Evolutionary conservation across 768 basidiomycete species (phyloP), one percentile per base, ranked within the genome.

Genomic region (Daedaleopsis sinensis): DNA sequence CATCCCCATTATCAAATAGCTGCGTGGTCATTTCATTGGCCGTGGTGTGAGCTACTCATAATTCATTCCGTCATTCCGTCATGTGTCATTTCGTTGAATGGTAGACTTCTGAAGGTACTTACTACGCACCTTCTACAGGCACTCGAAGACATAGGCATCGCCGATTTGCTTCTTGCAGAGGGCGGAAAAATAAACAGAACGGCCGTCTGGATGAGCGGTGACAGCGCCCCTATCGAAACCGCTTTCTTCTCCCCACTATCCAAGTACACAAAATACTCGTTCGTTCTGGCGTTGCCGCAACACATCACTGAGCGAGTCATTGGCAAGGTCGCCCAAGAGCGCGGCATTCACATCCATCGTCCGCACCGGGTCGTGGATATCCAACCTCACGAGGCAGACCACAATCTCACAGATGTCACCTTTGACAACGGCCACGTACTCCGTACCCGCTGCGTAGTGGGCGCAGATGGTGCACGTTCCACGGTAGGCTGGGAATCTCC

Each of bases 401-500:
- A 57, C 13, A 68, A 68, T 13, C 27, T 78, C 15, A 74, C 67
- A 5, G 74, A 80, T 16, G 81, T 81, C 19, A 64, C 69, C 0
- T 83, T 85, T 61, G 80, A 83, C 27, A 74, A 77, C 48, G 83
- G 83, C 4, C 74, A 74, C 38, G 66, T 71, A 12, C 75, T 84
- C 39, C 74, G 69, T 3, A 68, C 83, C 13, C 76, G 74, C 37
- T 83, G 82, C 66, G 77, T 84, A 5, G 65, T 84, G 35, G 83
- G 80, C 23, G 82, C 83, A 9, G 84, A 86, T 65, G 83, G 84
- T 3, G 71, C 81, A 3, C 75, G 68, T 58, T 85, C 83, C 0
- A 65, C 68, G 37, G 84, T 83, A 65, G 50, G 75, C 66, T 63
- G 13, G 5, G 16, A 35, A 16, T 47, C 27, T n/a, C 8, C 46